These are phyloP conservation scores for Avena insularis DNA, from an alignment of 176 grass and related monocot species.

Conservation along the genomic window DNA sequence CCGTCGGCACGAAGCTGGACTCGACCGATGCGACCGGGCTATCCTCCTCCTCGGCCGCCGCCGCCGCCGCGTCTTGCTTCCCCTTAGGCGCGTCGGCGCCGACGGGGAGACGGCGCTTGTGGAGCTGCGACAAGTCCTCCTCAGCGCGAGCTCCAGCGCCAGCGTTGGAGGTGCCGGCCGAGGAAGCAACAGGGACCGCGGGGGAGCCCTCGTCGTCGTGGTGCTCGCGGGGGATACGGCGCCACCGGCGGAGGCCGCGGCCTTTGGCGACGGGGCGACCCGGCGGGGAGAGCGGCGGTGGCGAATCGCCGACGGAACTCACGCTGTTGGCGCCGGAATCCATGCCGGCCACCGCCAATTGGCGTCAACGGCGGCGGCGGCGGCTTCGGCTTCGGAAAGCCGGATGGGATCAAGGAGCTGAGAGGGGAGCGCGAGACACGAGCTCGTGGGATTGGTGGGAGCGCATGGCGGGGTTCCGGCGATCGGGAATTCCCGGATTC, in stretches of 20 bases:
- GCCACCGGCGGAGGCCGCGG: constrained; percentile 65
- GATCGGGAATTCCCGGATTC: constrained; percentile 33
- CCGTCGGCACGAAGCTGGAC: constrained; percentile 51
- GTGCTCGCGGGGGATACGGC: constrained; percentile 64
- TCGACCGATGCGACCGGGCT: constrained; percentile 75
- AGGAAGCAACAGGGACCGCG: constrained; percentile 26
- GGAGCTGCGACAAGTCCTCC: constrained; percentile 58
- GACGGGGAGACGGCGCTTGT: constrained; percentile 60
- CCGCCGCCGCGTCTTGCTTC: constrained; percentile 42
- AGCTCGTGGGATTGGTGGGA: constrained; percentile 29
- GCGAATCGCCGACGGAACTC: constrained; percentile 31
- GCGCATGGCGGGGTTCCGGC: constrained; percentile 20
- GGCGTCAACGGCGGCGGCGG: constrained; percentile 17
- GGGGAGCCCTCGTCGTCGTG: constrained; percentile 46
- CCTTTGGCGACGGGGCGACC: constrained; percentile 44
- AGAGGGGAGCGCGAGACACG: neutral
- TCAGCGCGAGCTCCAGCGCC: neutral
- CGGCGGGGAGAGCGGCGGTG: constrained; percentile 15
- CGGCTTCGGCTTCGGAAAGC: constrained; percentile 7
- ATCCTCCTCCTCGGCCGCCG: constrained; percentile 47
- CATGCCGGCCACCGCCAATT: constrained; percentile 44
- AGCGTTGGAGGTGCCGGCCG: neutral
- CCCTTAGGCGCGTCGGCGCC: constrained; percentile 40
- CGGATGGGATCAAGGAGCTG: constrained; percentile 32
- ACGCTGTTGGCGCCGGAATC: constrained; percentile 55